Evolutionary conservation across 2,329 filamentous ascomycete genomes (phyloP).

Genomic region (Purpureocillium lavendulum): DNA sequence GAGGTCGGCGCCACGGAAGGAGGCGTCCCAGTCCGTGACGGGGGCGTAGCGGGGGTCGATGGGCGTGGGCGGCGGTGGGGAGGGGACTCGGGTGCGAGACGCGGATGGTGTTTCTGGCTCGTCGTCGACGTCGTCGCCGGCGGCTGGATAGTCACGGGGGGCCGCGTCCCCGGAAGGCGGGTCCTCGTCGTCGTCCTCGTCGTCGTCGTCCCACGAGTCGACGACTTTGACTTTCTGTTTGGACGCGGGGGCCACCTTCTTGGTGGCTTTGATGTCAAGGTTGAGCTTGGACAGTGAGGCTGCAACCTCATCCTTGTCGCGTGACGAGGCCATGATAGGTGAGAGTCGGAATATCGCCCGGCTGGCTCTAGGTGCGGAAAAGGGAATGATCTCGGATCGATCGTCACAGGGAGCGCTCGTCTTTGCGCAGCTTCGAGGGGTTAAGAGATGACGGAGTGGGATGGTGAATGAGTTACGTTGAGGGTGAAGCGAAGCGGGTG

Average conservation of each 20-base stretch:
- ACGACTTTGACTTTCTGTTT: constrained; percentile 20
- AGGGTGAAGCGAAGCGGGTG: too few relatives aligned
- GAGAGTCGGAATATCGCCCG: too few relatives aligned
- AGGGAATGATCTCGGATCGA: too few relatives aligned
- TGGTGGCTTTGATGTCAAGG: constrained; percentile 13
- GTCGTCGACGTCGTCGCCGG: neutral
- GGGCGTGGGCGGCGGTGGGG: constrained; percentile 60
- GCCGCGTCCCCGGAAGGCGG: constrained; percentile 31
- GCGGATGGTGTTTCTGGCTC: neutral
- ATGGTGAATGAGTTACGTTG: too few relatives aligned
- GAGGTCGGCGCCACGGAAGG: too few relatives aligned
- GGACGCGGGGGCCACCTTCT: constrained; percentile 5
- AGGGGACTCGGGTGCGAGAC: constrained; percentile 17
- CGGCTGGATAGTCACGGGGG: neutral
- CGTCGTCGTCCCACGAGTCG: constrained; percentile 51
- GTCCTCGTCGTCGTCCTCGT: constrained; percentile 17
- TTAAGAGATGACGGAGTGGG: too few relatives aligned
- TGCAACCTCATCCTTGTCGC: constrained; percentile 16
- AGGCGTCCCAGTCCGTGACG: constrained; percentile 4
- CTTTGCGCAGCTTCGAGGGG: too few relatives aligned
- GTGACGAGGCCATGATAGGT: constrained; percentile 13
- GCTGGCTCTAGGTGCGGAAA: too few relatives aligned
- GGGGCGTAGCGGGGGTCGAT: constrained; percentile 36
- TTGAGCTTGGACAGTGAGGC: constrained; percentile 22
- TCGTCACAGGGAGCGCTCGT: too few relatives aligned